Base-by-base conservation (phyloP, 257 asterid species). In the Plantago major region DNA sequence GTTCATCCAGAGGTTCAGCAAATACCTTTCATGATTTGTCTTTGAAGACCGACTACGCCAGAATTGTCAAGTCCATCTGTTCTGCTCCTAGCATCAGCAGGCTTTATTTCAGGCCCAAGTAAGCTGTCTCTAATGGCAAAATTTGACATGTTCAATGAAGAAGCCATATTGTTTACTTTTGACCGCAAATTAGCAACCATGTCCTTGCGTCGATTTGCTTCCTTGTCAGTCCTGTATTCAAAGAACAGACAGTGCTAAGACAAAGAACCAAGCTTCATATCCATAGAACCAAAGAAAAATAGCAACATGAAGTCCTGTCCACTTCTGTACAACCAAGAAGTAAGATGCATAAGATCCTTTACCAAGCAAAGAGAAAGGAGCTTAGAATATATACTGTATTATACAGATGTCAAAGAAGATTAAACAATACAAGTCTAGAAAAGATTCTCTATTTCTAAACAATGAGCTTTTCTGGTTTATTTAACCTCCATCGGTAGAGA, bases 51-150 rank as follows among this genome's bases (percentile, higher is more conserved):
- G 48, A 89, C 97, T 80, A 87, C 51, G 44, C 95, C 96, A 53
- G 71, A 69, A 78, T 93, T 93, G 76, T 93, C 96, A 42, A 93
- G 93, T 63, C 91, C 96, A 47, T 72, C 59, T 64, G 84, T 73
- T 79, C 94, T 83, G 80, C 78, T 83, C 87, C 80, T 74, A 54
- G 95, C 92, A 87, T 93, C 97, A 62, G 71, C 79, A 55, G 87
- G 89, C 78, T 86, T 92, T 62, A 72, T 80, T 76, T 92, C 99
- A 10, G 99, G 97, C 48, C 97, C 99, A 58, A 92, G 91, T 75
- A 89, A 80, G 83, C 88, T 83, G 79, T 92, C 99, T 74, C 99
- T 80, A 63, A 71, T 86, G 4, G 89, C 96, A 78, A 84, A 83
- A 73, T 79, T 87, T 49, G 97, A 87, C 94, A 83, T 89, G 78